Evolutionary conservation across 768 basidiomycete species (phyloP).

Genomic region (Amanita inopinata): DNA sequence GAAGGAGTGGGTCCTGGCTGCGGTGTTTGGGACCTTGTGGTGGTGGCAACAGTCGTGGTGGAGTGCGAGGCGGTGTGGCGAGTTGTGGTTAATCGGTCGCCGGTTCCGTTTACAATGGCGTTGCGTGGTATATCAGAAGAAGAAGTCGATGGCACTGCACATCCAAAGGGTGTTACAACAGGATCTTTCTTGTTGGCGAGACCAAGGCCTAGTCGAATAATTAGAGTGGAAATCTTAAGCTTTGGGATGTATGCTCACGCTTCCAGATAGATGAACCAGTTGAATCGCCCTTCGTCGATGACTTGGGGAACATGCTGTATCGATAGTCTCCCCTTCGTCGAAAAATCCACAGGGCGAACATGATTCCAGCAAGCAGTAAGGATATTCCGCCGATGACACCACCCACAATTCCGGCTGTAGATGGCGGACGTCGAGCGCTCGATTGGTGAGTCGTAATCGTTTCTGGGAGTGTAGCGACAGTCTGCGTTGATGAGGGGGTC

Average conservation of each 20-base stretch:
- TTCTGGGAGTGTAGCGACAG: not conserved
- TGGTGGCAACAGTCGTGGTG: not conserved
- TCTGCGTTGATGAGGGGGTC: not conserved
- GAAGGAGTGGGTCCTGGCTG: not conserved
- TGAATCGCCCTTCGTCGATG: not conserved
- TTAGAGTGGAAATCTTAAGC: too few relatives aligned
- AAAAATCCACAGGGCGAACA: not conserved
- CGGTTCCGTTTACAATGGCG: not conserved
- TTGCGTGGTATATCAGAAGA: not conserved
- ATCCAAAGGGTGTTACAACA: not conserved
- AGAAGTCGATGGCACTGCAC: not conserved
- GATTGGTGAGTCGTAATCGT: too few relatives aligned
- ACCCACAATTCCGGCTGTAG: conserved; percentile 3
- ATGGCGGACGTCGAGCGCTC: too few relatives aligned
- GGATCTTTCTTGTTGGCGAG: not conserved
- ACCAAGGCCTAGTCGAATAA: too few relatives aligned
- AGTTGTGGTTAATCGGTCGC: not conserved
- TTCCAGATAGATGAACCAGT: not conserved
- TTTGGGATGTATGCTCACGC: not conserved
- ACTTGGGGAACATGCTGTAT: not conserved
- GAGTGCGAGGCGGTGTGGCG: not conserved
- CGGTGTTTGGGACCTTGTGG: too few relatives aligned
- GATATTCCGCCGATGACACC: conserved; percentile 1
- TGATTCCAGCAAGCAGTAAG: not conserved
- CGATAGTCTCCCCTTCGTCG: not conserved